Base-by-base conservation (phyloP, 352 stramenopile genomes). In the Pythium biforme region DNA sequence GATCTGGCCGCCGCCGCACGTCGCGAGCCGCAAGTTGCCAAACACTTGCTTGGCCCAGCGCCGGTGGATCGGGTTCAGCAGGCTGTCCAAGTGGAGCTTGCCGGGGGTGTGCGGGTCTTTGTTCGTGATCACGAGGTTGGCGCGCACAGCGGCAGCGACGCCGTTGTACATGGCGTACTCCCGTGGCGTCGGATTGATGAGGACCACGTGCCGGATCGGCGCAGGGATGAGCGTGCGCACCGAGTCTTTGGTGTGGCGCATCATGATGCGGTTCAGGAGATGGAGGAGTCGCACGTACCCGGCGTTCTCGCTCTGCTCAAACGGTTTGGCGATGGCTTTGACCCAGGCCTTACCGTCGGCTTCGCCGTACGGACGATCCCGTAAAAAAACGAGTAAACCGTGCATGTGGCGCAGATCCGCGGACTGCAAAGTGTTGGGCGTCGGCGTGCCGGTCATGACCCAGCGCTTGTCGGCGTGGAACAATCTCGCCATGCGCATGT, bases 371-470 rank as follows among this genome's bases (percentile, higher is more conserved):
- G 76, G 79, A 17, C 77, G 49, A 59, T 98, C 93, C 20, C 89
- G 76, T 7, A 99, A 54, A 62, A 98, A 98, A 3, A 91, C 78
- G 0, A 98, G 47, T 1, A 99, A 68, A 23, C 86, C 87, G 56
- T 97, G 90, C 63, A 99, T 82, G 58, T 97, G 94, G 1, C 76
- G 78, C 8, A 98, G 70, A 34, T 94, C 94, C 1, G 75, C 69
- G n/a, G 75, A 89, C 58, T 96, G 79, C 19, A 94, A 76, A 0
- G 81, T 89, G 59, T 96, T 95, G 37, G 90, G 88, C 12, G 95
- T 98, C 17, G 97, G 97, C 19, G 97, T 99, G 48, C 97, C 97
- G 4, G 95, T 99, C 95, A 99, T 98, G n/a, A 97, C 87, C 96
- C 96, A 99, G 17, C 93, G 76, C 55, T 90, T 85, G 54, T 97